A percentile compares a stretch with the other conserved stretches of the same genome.
phyloP scores from a whole-genome alignment of 768 basidiomycete species.

The Cystofilobasidium bisporidii region DNA sequence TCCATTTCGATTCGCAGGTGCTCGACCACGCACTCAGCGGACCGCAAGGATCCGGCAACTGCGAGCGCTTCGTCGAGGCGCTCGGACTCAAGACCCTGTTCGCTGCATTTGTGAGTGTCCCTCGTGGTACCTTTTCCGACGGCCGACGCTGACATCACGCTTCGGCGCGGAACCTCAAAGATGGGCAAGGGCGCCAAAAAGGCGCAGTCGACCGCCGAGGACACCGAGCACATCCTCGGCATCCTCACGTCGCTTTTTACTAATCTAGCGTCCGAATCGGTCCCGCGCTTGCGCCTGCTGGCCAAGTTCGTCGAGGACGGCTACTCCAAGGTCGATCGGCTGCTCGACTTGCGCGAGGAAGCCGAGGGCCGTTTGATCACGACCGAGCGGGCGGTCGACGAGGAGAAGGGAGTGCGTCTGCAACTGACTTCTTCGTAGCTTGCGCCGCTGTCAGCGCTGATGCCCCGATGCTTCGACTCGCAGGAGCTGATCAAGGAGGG shows the following conservation, averaged over 20 bases:
- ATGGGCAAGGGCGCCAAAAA: constrained; percentile 27
- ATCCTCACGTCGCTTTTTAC: constrained; percentile 79
- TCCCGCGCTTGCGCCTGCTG: constrained; percentile 65
- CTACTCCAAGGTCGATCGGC: constrained; percentile 89
- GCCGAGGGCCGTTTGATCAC: constrained; percentile 53
- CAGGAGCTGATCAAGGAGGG: constrained; percentile 53
- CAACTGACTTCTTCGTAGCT: no score
- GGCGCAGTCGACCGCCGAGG: constrained; percentile 50
- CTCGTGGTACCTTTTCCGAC: not conserved
- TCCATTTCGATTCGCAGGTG: constrained; percentile 37
- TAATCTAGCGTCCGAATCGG: constrained; percentile 75
- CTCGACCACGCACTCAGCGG: constrained; percentile 85
- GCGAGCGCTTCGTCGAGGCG: constrained; percentile 77
- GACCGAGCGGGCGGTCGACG: constrained; percentile 58
- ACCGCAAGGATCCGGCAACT: constrained; percentile 55
- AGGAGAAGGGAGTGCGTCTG: constrained; percentile 56
- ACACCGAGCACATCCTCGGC: constrained; percentile 75
- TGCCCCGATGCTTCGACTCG: no score
- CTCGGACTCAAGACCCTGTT: constrained; percentile 84
- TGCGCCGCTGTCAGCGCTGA: no score
- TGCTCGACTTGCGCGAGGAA: constrained; percentile 74
- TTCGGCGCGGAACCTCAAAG: not conserved
- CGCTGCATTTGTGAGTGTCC: constrained; percentile 72
- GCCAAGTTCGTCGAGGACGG: constrained; percentile 87
- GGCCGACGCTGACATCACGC: not conserved